A percentile compares a stretch with the other conserved stretches of the same genome.
phyloP scores from a whole-genome alignment of 345 rosid genomes.

The Syzygium aromaticum region DNA sequence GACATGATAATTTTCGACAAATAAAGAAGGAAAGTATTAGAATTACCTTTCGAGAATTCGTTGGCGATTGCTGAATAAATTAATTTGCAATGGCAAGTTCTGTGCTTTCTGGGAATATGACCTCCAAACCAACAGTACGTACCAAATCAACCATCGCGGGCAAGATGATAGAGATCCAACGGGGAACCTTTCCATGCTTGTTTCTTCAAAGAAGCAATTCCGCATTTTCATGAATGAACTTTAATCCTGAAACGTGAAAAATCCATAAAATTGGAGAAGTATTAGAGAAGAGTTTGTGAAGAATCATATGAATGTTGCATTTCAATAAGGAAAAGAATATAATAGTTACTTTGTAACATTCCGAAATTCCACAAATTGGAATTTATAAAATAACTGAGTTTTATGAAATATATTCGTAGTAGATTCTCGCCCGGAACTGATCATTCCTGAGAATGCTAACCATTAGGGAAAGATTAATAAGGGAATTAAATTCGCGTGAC shows the following conservation, averaged over 20 bases:
- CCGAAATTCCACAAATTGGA: too few relatives aligned
- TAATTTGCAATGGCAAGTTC: not conserved
- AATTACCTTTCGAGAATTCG: constrained; percentile 28
- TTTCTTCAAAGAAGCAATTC: constrained; percentile 19
- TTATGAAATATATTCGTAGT: too few relatives aligned
- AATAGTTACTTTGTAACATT: too few relatives aligned
- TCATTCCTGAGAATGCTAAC: too few relatives aligned
- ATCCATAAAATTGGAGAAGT: not conserved
- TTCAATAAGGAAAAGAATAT: not conserved
- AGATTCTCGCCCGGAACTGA: too few relatives aligned
- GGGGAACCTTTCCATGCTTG: constrained; percentile 17
- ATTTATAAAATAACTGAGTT: too few relatives aligned
- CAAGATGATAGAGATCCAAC: constrained; percentile 46
- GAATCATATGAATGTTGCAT: not conserved
- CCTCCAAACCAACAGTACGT: constrained; percentile 19
- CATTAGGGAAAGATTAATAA: too few relatives aligned
- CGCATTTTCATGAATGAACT: constrained; percentile 23
- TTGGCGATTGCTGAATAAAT: constrained; percentile 21
- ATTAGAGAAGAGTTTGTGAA: not conserved
- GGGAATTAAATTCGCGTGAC: too few relatives aligned
- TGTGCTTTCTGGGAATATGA: constrained; percentile 11
- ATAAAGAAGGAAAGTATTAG: not conserved
- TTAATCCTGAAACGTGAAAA: constrained; percentile 17
- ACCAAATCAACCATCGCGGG: constrained; percentile 47
- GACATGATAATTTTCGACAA: not conserved